These are phyloP conservation scores for Gossypium schwendimanii DNA, from an alignment of 441 rosid species.

Conservation along the genomic window DNA sequence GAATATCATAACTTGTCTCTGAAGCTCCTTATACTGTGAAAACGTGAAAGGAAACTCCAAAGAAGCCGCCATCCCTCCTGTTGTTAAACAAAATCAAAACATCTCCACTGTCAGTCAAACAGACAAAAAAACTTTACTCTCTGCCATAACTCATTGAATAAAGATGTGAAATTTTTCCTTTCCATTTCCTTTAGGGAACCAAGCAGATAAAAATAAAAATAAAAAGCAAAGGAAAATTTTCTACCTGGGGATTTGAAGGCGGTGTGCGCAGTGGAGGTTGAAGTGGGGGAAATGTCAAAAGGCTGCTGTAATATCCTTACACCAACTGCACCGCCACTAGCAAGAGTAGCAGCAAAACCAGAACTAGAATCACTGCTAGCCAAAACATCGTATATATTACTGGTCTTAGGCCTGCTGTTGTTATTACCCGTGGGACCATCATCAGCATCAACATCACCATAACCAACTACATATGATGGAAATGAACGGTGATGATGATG, in stretches of 20 bases:
- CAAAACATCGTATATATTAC: conserved; percentile 14
- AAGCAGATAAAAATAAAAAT: not conserved
- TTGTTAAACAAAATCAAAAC: not conserved
- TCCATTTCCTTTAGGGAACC: too few relatives aligned
- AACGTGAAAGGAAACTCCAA: conserved; percentile 40
- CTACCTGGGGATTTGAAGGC: conserved; percentile 30
- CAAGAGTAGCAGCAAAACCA: conserved; percentile 10
- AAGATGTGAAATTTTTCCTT: conserved; percentile 16
- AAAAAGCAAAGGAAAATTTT: not conserved
- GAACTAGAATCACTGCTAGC: conserved; percentile 11
- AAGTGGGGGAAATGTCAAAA: conserved; percentile 20
- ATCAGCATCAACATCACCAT: not conserved
- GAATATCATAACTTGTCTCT: conserved; percentile 62
- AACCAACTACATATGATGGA: not conserved
- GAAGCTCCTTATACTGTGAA: conserved; percentile 50
- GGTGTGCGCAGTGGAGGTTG: conserved; percentile 4
- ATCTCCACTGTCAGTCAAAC: conserved; percentile 4
- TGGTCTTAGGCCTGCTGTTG: conserved; percentile 6
- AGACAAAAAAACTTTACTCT: not conserved
- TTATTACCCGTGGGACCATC: conserved; percentile 18
- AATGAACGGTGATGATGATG: conserved; percentile 28
- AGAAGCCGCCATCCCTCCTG: conserved; percentile 17
- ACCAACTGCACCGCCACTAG: conserved; percentile 5
- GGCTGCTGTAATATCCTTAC: conserved; percentile 22
- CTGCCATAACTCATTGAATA: not conserved